These are phyloP conservation scores for Sarcomyxa edulis DNA, from an alignment of 768 basidiomycete species.

Conservation along the genomic window DNA sequence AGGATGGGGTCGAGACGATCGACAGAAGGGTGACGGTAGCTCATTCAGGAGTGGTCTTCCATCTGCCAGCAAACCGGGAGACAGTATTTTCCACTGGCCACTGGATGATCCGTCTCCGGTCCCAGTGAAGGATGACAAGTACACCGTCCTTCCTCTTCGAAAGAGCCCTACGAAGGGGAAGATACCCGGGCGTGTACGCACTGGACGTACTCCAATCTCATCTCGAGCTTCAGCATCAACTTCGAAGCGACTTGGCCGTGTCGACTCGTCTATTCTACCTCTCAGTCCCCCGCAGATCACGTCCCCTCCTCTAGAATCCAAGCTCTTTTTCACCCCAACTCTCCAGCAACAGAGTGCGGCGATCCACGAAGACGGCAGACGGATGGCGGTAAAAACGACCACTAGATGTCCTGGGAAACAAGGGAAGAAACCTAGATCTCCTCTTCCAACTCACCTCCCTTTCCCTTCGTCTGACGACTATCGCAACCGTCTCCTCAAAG, in stretches of 20 bases:
- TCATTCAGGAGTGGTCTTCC: too few species aligned
- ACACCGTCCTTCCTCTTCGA: conserved; percentile 33
- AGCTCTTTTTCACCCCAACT: conserved; percentile 47
- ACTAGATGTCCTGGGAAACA: too few species aligned
- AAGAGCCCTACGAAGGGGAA: conserved; percentile 10
- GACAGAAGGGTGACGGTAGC: conserved; percentile 10
- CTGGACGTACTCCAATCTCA: conserved; percentile 1
- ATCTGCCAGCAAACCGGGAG: conserved; percentile 14
- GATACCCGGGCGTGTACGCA: background rate
- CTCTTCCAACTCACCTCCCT: too few species aligned
- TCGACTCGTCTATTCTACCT: conserved; percentile 39
- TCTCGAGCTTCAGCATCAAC: background rate
- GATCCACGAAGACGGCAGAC: too few species aligned
- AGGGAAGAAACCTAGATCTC: too few species aligned
- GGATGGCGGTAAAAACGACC: too few species aligned
- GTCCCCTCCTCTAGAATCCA: conserved; percentile 50
- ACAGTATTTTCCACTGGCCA: conserved; percentile 4
- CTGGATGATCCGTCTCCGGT: conserved; percentile 1
- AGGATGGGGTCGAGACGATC: conserved; percentile 5
- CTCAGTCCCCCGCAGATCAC: conserved; percentile 52
- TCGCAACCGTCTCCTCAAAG: too few species aligned
- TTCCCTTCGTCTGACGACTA: too few species aligned
- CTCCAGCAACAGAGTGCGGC: conserved; percentile 4
- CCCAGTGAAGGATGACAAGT: conserved; percentile 24
- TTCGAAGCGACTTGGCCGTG: conserved; percentile 6